Evolutionary conservation across 305 asterid species (phyloP), one percentile per base, ranked within the genome.

Genomic region (Withania somnifera): DNA sequence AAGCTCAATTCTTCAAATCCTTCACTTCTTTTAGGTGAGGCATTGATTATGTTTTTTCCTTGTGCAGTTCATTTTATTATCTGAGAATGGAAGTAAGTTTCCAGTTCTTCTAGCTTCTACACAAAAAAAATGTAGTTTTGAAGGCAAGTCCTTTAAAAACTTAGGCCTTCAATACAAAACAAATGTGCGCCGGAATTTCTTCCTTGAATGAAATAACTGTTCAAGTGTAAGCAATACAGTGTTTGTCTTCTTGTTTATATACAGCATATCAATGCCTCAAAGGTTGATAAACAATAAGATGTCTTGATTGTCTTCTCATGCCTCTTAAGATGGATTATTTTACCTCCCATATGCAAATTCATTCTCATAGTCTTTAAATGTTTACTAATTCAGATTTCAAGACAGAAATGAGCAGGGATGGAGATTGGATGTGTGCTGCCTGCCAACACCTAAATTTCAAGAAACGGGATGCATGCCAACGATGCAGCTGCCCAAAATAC

Each of bases 391-490:
- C 53, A 54, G 81, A 51, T 38, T 22, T 54, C 56, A 45, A 9
- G 64, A 9, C 9, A 80, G 81, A 85, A 77, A 90, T 90, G 92
- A 89, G 84, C 79, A 87, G 88, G 61, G 89, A 86, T 79, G 95
- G 95, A 86, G 95, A 91, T 50, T 91, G 95, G 95, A 81, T 91
- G 93, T 95, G 98, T 79, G 83, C 85, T 11, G 98, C 98, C 11
- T 95, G 98, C 91, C 94, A 93, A 82, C 94, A 95, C 87, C 64
- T 90, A 71, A 95, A 95, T 82, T 95, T 95, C 91, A 89, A 89
- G 85, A 92, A 89, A 66, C 88, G 98, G 17, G 97, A 92, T 54
- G 82, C 92, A 58, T 95, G 99, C 85, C 97, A 92, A 78, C 87
- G 90, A 73, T 95, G 99, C 82, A 83, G 89, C 84, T 93, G 97